A percentile compares a stretch with the other conserved stretches of the same genome.
These are phyloP conservation scores for Saturnispora sekii DNA, from an alignment of 805 yeast species.

Conservation along the genomic window DNA sequence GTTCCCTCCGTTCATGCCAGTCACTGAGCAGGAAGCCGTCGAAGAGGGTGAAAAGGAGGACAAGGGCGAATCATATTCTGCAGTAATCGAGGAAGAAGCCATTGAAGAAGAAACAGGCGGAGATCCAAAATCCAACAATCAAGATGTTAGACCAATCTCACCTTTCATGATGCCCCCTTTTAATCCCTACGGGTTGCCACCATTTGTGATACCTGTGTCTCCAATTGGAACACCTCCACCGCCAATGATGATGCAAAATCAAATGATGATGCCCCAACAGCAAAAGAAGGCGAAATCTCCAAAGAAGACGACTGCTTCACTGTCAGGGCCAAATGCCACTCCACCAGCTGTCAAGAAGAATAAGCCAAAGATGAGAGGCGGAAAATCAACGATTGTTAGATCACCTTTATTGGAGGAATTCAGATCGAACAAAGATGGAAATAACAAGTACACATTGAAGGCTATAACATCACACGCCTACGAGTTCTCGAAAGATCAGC, in stretches of 20 bases:
- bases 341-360: too few species aligned
- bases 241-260: constrained; percentile 7
- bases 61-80: background rate
- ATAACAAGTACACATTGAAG: constrained; percentile 51
- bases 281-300: constrained; percentile 16
- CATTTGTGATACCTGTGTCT: constrained; percentile 16
- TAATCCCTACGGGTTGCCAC: constrained; percentile 32
- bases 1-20: constrained; percentile 27
- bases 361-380: constrained; percentile 9
- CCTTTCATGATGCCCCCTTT: constrained; percentile 44
- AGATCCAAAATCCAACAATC: background rate
- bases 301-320: constrained; percentile 6
- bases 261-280: constrained; percentile 2
- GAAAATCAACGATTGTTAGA: constrained; percentile 45
- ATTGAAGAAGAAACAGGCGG: background rate
- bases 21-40: background rate
- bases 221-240: constrained; percentile 14
- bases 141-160: constrained; percentile 19
- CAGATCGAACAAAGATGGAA: constrained; percentile 44
- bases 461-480: constrained; percentile 81
- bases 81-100: background rate
- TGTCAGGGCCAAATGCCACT: too few species aligned
- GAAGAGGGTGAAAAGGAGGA: background rate
- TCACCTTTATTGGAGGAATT: constrained; percentile 82
- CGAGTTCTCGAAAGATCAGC: constrained; percentile 92